Percentiles rank a stretch among this genome's conserved stretches.
Conservation (phyloP, 495 filamentous ascomycete species). For the Xylaria intraflava region DNA sequence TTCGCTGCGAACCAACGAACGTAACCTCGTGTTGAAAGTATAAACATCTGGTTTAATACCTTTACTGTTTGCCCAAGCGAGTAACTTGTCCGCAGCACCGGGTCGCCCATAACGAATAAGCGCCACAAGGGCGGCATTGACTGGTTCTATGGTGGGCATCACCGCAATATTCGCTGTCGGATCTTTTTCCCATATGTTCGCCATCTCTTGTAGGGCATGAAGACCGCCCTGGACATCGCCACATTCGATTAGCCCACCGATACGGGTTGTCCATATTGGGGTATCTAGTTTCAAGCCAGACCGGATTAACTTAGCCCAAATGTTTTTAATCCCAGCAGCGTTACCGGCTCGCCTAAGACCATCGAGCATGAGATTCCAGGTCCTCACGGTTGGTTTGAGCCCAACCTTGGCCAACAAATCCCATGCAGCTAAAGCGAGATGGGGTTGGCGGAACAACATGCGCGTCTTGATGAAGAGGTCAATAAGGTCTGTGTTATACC, state of each 20-base stretch:
- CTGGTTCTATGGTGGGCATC: conserved; percentile 50
- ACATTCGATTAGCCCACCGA: conserved; percentile 51
- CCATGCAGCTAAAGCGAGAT: conserved; percentile 52
- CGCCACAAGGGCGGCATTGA: conserved; percentile 55
- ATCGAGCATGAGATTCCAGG: conserved; percentile 58
- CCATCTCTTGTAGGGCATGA: conserved; percentile 55
- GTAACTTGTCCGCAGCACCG: conserved; percentile 36
- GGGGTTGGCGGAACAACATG: conserved; percentile 40
- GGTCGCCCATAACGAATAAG: conserved; percentile 30
- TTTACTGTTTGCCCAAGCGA: conserved; percentile 53
- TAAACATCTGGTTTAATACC: conserved; percentile 52
- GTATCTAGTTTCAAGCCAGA: conserved; percentile 50
- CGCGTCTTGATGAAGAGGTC: conserved; percentile 49
- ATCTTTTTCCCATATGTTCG: conserved; percentile 40
- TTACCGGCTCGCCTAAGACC: conserved; percentile 49
- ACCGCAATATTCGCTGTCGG: conserved; percentile 29
- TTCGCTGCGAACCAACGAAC: conserved; percentile 43
- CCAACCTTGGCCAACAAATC: conserved; percentile 48
- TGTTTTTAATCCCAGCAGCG: conserved; percentile 41
- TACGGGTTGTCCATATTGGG: conserved; percentile 53
- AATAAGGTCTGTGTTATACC: conserved; percentile 35
- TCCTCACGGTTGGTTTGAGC: conserved; percentile 44
- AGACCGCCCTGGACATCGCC: conserved; percentile 44
- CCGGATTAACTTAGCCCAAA: conserved; percentile 52
- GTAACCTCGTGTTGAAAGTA: conserved; percentile 66